These are phyloP conservation scores for Iris pallida DNA, from an alignment of 116 monocot genomes.

Conservation along the genomic window DNA sequence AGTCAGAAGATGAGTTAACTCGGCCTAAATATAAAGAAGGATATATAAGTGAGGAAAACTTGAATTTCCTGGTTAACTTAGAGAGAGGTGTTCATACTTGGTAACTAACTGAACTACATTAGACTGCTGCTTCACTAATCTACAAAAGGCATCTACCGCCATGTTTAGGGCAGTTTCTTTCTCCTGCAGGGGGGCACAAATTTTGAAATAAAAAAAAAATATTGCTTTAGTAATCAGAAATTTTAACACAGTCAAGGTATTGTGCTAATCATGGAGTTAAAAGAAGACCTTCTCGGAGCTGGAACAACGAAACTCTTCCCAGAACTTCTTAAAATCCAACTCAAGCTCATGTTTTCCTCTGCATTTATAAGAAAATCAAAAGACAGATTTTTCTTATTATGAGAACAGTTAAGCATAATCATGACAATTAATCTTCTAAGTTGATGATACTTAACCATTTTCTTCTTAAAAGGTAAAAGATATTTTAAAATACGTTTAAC, in stretches of 20 bases:
- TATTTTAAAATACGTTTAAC: no score
- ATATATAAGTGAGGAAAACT: neutral
- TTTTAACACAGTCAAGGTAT: neutral
- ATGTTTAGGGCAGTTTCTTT: slow-evolving; percentile 87
- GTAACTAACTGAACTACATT: slow-evolving; percentile 76
- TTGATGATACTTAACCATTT: no score
- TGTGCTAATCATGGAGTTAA: neutral
- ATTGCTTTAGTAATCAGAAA: neutral
- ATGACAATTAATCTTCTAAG: no score
- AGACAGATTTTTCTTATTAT: neutral
- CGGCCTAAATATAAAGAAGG: neutral
- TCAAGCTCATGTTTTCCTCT: slow-evolving; percentile 90
- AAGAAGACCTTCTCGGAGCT: slow-evolving; percentile 84
- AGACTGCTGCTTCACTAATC: slow-evolving; percentile 72
- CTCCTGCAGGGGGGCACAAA: slow-evolving; percentile 64
- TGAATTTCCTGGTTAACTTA: neutral
- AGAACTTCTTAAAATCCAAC: slow-evolving; percentile 84
- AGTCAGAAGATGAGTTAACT: slow-evolving; percentile 1
- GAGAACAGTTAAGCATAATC: neutral
- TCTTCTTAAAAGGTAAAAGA: no score
- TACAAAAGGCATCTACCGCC: slow-evolving; percentile 91
- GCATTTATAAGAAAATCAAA: slow-evolving; percentile 17
- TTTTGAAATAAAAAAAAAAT: neutral
- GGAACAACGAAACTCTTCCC: slow-evolving; percentile 99
- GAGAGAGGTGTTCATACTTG: slow-evolving; percentile 39